These are phyloP conservation scores for Astrephomene gubernaculifera DNA, from an alignment of 139 green algal genomes.

Conservation along the genomic window DNA sequence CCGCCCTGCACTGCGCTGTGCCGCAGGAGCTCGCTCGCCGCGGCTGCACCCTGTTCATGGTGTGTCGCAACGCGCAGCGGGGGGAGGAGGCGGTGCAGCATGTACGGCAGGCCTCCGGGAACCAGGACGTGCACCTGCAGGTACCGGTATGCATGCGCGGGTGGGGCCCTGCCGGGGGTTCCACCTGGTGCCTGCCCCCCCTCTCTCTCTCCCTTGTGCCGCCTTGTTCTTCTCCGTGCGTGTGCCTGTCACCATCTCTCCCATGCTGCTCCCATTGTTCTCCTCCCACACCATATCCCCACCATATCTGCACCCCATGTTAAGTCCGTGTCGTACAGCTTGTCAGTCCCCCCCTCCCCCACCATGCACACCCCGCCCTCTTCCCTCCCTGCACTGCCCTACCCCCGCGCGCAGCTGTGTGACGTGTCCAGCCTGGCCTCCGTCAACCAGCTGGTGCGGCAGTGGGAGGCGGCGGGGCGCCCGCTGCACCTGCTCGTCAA, in stretches of 20 bases:
- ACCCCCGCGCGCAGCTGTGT: slow-evolving; percentile 52
- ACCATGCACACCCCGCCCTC: background rate
- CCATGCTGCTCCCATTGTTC: no score
- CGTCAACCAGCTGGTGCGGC: slow-evolving; percentile 56
- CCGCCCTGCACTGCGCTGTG: background rate
- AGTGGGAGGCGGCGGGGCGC: slow-evolving; percentile 48
- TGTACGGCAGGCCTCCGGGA: slow-evolving; percentile 57
- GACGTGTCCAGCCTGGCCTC: slow-evolving; percentile 71
- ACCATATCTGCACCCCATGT: no score
- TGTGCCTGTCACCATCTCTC: no score
- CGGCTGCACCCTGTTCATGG: slow-evolving; percentile 71
- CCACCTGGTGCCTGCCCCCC: no score
- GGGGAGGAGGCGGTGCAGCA: slow-evolving; percentile 60
- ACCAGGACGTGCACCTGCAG: slow-evolving; percentile 72
- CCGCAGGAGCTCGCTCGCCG: slow-evolving; percentile 60
- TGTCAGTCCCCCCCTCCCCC: no score
- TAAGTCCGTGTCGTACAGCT: no score
- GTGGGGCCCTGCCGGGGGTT: no score
- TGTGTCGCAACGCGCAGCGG: slow-evolving; percentile 68
- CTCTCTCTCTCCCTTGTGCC: no score
- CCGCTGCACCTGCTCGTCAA: slow-evolving; percentile 78
- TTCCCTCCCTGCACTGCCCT: background rate
- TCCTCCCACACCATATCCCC: no score
- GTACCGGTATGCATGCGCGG: slow-evolving; percentile 20
- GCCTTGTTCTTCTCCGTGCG: no score